These are phyloP conservation scores for Saccharomycopsis hybrid DNA, from an alignment of 1,139 yeast species.

Conservation along the genomic window DNA sequence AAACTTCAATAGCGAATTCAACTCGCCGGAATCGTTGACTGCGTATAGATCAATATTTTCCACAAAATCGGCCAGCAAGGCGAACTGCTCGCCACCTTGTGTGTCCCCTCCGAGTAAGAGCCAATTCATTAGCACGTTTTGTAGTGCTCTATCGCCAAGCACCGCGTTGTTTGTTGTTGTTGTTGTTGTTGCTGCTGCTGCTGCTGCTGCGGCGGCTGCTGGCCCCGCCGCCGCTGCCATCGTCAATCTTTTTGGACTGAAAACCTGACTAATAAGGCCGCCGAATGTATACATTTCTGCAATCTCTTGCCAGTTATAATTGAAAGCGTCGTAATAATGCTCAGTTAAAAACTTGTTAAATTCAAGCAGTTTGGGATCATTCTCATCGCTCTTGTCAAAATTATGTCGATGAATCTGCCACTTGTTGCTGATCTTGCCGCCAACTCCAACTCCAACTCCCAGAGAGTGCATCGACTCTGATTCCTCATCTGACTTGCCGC, in stretches of 20 bases:
- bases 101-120: slow-evolving; percentile 18
- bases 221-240: no score
- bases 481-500: slow-evolving; percentile 3
- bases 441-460: no score
- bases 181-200: no score
- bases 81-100: slow-evolving; percentile 13
- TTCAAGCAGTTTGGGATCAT: slow-evolving; percentile 11
- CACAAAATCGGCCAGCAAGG: slow-evolving; percentile 1
- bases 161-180: not conserved
- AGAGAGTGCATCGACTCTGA: not conserved
- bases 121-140: slow-evolving; percentile 16
- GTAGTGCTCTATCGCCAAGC: not conserved
- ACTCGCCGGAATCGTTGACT: slow-evolving; percentile 5
- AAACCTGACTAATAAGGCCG: slow-evolving; percentile 3
- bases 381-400: slow-evolving; percentile 20
- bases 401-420: slow-evolving; percentile 15
- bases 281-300: slow-evolving; percentile 19
- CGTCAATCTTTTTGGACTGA: not conserved
- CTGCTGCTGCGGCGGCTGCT: no score
- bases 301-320: slow-evolving; percentile 18
- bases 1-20: slow-evolving; percentile 5
- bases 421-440: slow-evolving; percentile 13
- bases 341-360: slow-evolving; percentile 25
- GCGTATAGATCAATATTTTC: slow-evolving; percentile 5
- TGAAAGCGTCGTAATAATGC: slow-evolving; percentile 17